Evolutionary conservation across 257 asterid species (phyloP), one percentile per base, ranked within the genome.

Genomic region (Solanum ahanhuiri): DNA sequence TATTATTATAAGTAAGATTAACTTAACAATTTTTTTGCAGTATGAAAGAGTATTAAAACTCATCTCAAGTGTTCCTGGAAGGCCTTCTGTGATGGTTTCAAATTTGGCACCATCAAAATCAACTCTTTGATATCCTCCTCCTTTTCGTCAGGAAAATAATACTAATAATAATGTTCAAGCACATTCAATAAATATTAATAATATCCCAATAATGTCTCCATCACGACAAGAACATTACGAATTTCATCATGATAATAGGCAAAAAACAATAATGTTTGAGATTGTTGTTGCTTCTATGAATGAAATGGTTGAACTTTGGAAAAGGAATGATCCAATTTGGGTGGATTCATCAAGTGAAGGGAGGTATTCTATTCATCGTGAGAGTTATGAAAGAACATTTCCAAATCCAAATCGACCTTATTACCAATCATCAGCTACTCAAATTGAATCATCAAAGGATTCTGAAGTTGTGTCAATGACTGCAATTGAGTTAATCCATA

Each of bases 401-500:
- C 91, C 94, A 45, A 91, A 89, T 87, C 28, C 85, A 31, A 83
- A 70, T 85, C 63, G 88, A 86, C 82, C 58, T 89, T n/a, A 91
- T 84, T 5, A 48, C 58, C 28, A 73, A 86, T 86, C 15, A 60
- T 91, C 48, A 3, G 89, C 87, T 83, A 89, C 93, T 83, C 88
- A 94, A 77, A 88, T 86, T 30, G 98, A 96, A 89, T 96, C 99
- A 12, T 93, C 98, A 1, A 93, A 89, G 84, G 93, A 92, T 81
- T 91, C 92, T 12, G 93, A 90, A 14, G 89, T 90, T 91, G 96
- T 96, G 66, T 84, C 90, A 77, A 89, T 93, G 92, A 67, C 90
- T 85, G 91, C 93, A 25, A 82, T 20, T 35, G 87, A 95, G 54
- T 87, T 96, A 71, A 72, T 92, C 22, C 90, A 94, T 63, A 96